Conservation (phyloP, 2,329 filamentous ascomycete genomes). For the Fusarium agapanthi region DNA sequence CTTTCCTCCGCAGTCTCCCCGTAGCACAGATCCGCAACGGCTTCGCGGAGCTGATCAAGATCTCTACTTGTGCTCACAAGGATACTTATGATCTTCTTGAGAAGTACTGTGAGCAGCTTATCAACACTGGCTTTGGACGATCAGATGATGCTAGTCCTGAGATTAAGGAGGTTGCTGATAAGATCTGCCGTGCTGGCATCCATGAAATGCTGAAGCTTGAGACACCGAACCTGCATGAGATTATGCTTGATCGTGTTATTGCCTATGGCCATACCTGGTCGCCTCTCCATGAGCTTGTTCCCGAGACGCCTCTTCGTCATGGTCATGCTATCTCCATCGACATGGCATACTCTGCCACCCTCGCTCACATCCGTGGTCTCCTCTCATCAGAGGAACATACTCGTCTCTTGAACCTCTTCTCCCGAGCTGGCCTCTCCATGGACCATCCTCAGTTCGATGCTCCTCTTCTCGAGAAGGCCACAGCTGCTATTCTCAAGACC, state of each 20-base stretch:
- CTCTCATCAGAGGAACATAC: conserved; percentile 68
- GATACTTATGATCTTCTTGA: conserved; percentile 74
- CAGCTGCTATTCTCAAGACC: conserved; percentile 75
- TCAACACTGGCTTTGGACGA: conserved; percentile 71
- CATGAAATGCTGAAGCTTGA: conserved; percentile 78
- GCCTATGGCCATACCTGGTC: conserved; percentile 82
- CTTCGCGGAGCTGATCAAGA: conserved; percentile 80
- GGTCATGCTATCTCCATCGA: conserved; percentile 80
- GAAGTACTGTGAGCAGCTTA: conserved; percentile 73
- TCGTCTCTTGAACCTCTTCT: conserved; percentile 73
- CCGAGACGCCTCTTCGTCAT: conserved; percentile 73
- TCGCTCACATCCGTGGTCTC: conserved; percentile 70
- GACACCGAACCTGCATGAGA: conserved; percentile 77
- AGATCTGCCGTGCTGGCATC: conserved; percentile 74
- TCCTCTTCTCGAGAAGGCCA: conserved; percentile 70
- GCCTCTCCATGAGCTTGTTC: conserved; percentile 74
- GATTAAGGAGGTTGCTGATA: conserved; percentile 68
- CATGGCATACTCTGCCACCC: conserved; percentile 78
- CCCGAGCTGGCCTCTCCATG: conserved; percentile 74
- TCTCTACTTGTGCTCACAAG: conserved; percentile 74
- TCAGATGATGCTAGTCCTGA: conserved; percentile 63
- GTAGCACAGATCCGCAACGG: conserved; percentile 75
- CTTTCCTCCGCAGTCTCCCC: conserved; percentile 74
- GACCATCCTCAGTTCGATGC: conserved; percentile 75
- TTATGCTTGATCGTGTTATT: conserved; percentile 76